phyloP scores from a whole-genome alignment of 2,329 filamentous ascomycete species.

The Aspergillus niger region DNA sequence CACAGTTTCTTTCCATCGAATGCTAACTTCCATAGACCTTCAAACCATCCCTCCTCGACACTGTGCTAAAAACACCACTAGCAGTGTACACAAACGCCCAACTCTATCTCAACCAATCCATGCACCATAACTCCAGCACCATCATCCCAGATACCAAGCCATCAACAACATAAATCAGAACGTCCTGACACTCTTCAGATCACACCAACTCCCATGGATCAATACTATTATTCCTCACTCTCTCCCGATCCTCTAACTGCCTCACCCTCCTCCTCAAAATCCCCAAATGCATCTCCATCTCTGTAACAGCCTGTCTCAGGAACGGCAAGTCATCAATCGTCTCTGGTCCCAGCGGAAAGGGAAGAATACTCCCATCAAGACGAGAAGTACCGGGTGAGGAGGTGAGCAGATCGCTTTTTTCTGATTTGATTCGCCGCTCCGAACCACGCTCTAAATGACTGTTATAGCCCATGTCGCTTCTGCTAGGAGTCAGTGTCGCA shows the following conservation, averaged over 20 bases:
- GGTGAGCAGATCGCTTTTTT: fast-evolving
- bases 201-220: neutral
- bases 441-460: neutral
- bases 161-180: neutral
- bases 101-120: too few species aligned
- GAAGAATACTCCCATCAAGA: slow-evolving; percentile 10
- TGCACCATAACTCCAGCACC: too few species aligned
- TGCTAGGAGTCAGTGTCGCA: neutral
- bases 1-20: fast-evolving
- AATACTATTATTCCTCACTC: too few species aligned
- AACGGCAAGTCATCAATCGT: slow-evolving; percentile 10
- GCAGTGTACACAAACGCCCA: too few species aligned
- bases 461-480: neutral
- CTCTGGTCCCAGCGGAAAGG: slow-evolving; percentile 14
- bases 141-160: too few species aligned
- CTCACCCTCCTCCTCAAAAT: neutral
- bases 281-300: slow-evolving; percentile 2
- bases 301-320: slow-evolving; percentile 3
- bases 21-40: too few species aligned
- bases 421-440: neutral
- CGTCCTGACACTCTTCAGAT: neutral
- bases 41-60: too few species aligned
- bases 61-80: too few species aligned
- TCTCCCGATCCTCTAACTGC: neutral
- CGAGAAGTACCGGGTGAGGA: neutral